These are phyloP conservation scores for Aspergillus sp. DNA, from an alignment of 2,329 filamentous ascomycete species.

Conservation along the genomic window DNA sequence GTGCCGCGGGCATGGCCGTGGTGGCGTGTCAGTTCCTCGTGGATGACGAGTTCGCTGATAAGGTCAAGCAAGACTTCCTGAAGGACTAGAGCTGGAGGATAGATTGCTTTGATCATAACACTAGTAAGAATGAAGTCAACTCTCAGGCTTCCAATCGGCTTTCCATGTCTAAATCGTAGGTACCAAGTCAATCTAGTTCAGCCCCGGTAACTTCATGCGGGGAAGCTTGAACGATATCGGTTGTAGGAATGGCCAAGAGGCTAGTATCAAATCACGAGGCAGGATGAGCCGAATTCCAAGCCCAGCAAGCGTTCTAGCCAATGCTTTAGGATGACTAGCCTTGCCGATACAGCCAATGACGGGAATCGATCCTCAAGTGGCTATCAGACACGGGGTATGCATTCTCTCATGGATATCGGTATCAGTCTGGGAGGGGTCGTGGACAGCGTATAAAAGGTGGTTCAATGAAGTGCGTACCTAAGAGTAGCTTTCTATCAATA, in stretches of 20 bases:
- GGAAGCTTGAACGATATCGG: neutral
- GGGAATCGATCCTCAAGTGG: neutral
- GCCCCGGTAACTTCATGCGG: neutral
- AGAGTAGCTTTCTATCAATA: neutral
- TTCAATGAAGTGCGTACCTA: no score
- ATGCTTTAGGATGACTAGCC: neutral
- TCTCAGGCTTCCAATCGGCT: neutral
- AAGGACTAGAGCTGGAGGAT: neutral
- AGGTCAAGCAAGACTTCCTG: slow-evolving; percentile 25
- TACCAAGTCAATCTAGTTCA: neutral
- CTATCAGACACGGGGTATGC: neutral
- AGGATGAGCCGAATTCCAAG: neutral
- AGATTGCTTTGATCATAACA: neutral
- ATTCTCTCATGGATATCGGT: neutral
- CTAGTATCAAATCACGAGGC: neutral
- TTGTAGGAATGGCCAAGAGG: neutral
- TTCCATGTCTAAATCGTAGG: neutral
- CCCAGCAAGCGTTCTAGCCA: neutral
- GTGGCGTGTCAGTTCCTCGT: slow-evolving; percentile 29
- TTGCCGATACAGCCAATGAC: slow-evolving; percentile 24
- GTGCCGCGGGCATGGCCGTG: slow-evolving; percentile 31
- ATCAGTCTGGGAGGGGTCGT: neutral
- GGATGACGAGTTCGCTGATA: slow-evolving; percentile 27
- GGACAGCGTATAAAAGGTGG: neutral
- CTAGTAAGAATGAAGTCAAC: neutral